These are phyloP conservation scores for Fusarium sp. DNA, from an alignment of 2,329 filamentous ascomycete genomes.

Conservation along the genomic window DNA sequence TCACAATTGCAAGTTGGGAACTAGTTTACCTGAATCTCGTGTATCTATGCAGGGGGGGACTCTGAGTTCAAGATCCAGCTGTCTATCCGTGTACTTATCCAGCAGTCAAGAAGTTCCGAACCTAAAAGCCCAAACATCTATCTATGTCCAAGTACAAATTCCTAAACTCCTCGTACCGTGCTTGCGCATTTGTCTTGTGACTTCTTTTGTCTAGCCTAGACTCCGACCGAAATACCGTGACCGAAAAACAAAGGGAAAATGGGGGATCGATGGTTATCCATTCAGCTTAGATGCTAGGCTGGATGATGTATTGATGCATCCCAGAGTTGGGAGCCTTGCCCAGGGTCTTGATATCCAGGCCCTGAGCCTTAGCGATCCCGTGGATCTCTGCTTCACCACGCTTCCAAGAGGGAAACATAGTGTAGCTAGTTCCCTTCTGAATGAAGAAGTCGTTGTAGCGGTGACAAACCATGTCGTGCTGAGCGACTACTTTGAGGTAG, in stretches of 20 bases:
- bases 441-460: constrained; percentile 1
- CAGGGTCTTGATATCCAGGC: constrained; percentile 21
- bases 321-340: constrained; percentile 29
- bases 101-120: background rate
- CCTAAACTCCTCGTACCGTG: background rate
- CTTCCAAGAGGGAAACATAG: constrained; percentile 39
- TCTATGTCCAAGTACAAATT: background rate
- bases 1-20: background rate
- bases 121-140: background rate
- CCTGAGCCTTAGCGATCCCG: constrained; percentile 9
- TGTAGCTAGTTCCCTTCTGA: background rate
- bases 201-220: background rate
- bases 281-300: background rate
- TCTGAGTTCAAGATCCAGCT: background rate
- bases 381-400: constrained; percentile 21
- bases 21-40: background rate
- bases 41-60: background rate
- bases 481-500: constrained; percentile 23
- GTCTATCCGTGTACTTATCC: background rate
- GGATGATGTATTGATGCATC: constrained; percentile 31
- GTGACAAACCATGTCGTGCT: constrained; percentile 18
- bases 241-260: background rate
- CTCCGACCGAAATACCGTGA: too few relatives aligned
- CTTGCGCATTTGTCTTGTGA: background rate
- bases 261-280: too few relatives aligned